Evolutionary conservation across 257 asterid species (phyloP).

Genomic region (Nicotiana noctiflora): DNA sequence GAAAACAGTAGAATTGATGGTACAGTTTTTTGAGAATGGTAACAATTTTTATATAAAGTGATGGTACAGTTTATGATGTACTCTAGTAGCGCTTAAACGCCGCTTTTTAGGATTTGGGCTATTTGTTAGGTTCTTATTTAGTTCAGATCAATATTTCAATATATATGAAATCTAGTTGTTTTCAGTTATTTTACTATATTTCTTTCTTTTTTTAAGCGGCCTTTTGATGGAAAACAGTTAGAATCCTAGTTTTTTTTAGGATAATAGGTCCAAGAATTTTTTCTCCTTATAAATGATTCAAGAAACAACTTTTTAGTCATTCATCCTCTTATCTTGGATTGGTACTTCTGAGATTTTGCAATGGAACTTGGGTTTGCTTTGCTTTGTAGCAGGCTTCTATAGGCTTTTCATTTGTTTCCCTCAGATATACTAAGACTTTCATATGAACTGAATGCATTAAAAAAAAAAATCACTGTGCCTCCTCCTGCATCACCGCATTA

Average conservation of each 20-base stretch:
- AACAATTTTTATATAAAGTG: not conserved
- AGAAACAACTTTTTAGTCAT: not conserved
- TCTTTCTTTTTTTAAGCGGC: not conserved
- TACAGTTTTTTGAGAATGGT: not conserved
- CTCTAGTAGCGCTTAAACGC: not conserved
- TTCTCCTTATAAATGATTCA: not conserved
- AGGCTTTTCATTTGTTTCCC: not conserved
- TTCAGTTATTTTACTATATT: not conserved
- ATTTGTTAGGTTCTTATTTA: not conserved
- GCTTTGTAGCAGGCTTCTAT: not conserved
- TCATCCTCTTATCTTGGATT: not conserved
- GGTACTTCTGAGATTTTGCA: not conserved
- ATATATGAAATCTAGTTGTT: not conserved
- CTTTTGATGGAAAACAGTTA: not conserved
- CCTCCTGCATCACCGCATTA: not conserved
- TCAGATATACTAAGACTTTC: not conserved
- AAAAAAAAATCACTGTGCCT: not conserved
- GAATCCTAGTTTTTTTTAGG: not conserved
- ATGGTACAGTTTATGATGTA: not conserved
- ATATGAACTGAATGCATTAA: not conserved
- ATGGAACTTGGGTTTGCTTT: not conserved
- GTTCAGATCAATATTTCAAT: not conserved
- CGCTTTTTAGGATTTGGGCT: not conserved
- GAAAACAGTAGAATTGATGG: not conserved
- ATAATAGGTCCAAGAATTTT: not conserved